phyloP scores from a whole-genome alignment of 2,329 filamentous ascomycete genomes.

The Talaromyces sp. region DNA sequence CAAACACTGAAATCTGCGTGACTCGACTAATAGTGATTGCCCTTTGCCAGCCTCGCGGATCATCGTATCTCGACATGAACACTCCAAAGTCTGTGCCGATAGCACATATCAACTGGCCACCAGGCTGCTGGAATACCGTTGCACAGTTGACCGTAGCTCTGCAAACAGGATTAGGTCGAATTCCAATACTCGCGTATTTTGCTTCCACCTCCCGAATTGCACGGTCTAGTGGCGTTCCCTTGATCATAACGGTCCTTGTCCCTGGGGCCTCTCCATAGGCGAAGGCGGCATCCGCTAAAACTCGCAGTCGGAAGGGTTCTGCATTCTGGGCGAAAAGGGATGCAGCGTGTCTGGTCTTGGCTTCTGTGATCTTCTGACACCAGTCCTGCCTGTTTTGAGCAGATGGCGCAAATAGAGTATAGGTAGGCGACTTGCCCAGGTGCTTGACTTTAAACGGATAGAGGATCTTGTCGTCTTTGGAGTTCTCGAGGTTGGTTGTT shows the following conservation, averaged over 20 bases:
- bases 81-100: constrained; percentile 95
- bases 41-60: constrained; percentile 86
- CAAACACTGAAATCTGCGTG: constrained; percentile 89
- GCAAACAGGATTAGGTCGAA: constrained; percentile 73
- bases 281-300: constrained; percentile 91
- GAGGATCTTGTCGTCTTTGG: constrained; percentile 76
- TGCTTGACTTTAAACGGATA: constrained; percentile 97
- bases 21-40: constrained; percentile 74
- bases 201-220: constrained; percentile 86
- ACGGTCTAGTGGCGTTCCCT: constrained; percentile 85
- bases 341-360: constrained; percentile 89
- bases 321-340: constrained; percentile 89
- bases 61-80: constrained; percentile 81
- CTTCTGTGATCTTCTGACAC: constrained; percentile 91
- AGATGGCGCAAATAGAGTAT: constrained; percentile 81
- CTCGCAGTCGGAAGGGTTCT: constrained; percentile 87
- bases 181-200: constrained; percentile 62
- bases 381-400: constrained; percentile 76
- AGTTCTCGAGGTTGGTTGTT: constrained; percentile 50
- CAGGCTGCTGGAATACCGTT: constrained; percentile 77
- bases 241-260: constrained; percentile 72
- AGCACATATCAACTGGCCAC: constrained; percentile 82
- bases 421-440: constrained; percentile 80
- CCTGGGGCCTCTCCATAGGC: constrained; percentile 50
- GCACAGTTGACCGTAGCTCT: constrained; percentile 88